Conservation (phyloP, 306 rosid species). For the Quercus robur region DNA sequence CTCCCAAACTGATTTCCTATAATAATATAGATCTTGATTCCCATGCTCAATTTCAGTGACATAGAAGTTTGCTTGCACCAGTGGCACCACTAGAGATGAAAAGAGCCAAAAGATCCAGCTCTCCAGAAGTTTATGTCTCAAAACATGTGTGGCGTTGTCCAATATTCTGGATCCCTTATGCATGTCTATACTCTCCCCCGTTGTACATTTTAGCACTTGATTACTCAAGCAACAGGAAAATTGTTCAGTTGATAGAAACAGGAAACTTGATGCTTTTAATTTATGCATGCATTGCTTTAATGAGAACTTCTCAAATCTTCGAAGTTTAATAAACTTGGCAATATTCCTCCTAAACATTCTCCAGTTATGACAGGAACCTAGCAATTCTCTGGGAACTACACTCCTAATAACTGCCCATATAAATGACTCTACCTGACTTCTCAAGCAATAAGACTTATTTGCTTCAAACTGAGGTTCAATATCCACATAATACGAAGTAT, state of each 20-base stretch:
- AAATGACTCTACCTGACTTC: slow-evolving; percentile 79
- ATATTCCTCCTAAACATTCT: slow-evolving; percentile 73
- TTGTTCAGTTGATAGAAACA: slow-evolving; percentile 48
- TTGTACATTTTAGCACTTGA: slow-evolving; percentile 19
- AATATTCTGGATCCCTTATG: slow-evolving; percentile 22
- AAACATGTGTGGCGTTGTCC: slow-evolving; percentile 25
- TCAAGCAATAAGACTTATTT: slow-evolving; percentile 53
- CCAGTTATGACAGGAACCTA: slow-evolving; percentile 73
- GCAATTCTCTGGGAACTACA: slow-evolving; percentile 67
- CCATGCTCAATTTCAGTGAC: slow-evolving; percentile 77
- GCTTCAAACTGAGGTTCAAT: slow-evolving; percentile 33
- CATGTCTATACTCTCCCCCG: slow-evolving; percentile 22
- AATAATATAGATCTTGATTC: slow-evolving; percentile 67
- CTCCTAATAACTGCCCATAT: slow-evolving; percentile 91
- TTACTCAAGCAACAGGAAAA: slow-evolving; percentile 36
- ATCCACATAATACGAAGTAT: slow-evolving; percentile 10
- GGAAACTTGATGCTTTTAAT: slow-evolving; percentile 62
- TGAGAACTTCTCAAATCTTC: slow-evolving; percentile 73
- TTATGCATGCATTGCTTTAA: slow-evolving; percentile 63
- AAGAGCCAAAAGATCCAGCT: slow-evolving; percentile 88
- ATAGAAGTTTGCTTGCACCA: slow-evolving; percentile 85
- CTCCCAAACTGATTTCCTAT: slow-evolving; percentile 72
- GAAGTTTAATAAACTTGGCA: slow-evolving; percentile 59
- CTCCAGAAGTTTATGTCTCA: slow-evolving; percentile 59
- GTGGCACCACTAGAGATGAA: slow-evolving; percentile 65